phyloP scores from a whole-genome alignment of 306 rosid genomes.

The Lagenaria siceraria region DNA sequence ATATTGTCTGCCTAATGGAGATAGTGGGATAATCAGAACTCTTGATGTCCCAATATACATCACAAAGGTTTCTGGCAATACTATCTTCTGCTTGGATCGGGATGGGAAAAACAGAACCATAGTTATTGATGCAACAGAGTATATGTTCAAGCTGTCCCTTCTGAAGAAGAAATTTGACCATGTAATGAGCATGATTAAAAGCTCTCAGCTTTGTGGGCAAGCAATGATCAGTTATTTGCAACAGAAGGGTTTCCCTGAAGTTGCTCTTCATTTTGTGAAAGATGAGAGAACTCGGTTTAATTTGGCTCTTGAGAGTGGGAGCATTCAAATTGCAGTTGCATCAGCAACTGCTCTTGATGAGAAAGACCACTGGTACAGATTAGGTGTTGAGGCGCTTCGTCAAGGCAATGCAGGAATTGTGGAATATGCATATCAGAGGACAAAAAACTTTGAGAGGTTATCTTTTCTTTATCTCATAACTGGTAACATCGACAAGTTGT shows the following conservation, averaged over 20 bases:
- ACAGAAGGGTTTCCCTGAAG: conserved; percentile 91
- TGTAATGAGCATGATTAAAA: conserved; percentile 88
- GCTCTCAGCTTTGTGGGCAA: conserved; percentile 89
- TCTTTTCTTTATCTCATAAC: conserved; percentile 83
- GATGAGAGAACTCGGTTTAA: conserved; percentile 84
- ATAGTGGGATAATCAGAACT: conserved; percentile 80
- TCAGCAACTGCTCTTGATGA: conserved; percentile 90
- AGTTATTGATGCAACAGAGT: conserved; percentile 74
- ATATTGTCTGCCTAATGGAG: conserved; percentile 88
- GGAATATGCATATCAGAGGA: conserved; percentile 92
- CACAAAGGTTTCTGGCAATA: conserved; percentile 67
- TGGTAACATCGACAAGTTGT: conserved; percentile 68
- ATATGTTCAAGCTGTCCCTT: conserved; percentile 70
- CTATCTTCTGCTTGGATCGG: conserved; percentile 77
- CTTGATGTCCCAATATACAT: conserved; percentile 85
- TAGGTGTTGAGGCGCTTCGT: conserved; percentile 92
- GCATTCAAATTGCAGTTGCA: conserved; percentile 83
- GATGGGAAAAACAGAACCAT: conserved; percentile 74
- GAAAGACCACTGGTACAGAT: conserved; percentile 85
- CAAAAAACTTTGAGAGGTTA: conserved; percentile 83
- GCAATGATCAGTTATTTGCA: conserved; percentile 92
- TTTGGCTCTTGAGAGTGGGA: conserved; percentile 91
- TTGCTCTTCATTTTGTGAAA: conserved; percentile 93
- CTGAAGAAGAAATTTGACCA: conserved; percentile 65
- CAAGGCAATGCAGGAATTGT: conserved; percentile 91